phyloP scores from a whole-genome alignment of 805 yeast species.

The Hanseniaspora meyeri region DNA sequence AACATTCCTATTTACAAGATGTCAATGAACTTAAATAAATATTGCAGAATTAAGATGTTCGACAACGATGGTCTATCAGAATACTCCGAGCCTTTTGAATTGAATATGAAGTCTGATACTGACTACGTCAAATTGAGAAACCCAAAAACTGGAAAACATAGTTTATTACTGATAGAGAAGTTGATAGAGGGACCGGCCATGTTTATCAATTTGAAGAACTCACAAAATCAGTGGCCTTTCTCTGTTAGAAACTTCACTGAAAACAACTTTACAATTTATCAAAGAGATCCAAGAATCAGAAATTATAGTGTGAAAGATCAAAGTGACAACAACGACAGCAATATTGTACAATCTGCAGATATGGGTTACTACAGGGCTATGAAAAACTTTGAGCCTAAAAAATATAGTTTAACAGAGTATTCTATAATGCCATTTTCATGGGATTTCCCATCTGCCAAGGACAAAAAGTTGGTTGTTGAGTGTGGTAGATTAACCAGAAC shows the following conservation, averaged over 20 bases:
- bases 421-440: conserved; percentile 97
- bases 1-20: conserved; percentile 53
- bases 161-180: conserved; percentile 58
- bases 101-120: conserved; percentile 45
- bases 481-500: conserved; percentile 63
- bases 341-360: conserved; percentile 33
- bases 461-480: conserved; percentile 66
- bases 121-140: conserved; percentile 69
- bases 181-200: conserved; percentile 71
- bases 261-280: conserved; percentile 74
- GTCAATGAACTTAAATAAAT: conserved; percentile 41
- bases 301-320: conserved; percentile 25
- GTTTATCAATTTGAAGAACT: conserved; percentile 61
- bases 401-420: conserved; percentile 69
- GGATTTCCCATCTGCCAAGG: conserved; percentile 87
- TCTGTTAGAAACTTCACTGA: conserved; percentile 84
- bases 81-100: conserved; percentile 82
- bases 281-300: conserved; percentile 53
- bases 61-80: conserved; percentile 31
- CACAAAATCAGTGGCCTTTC: conserved; percentile 79
- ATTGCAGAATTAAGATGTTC: conserved; percentile 46
- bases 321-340: conserved; percentile 40
- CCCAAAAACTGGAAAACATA: conserved; percentile 47
- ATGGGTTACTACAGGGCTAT: conserved; percentile 1
- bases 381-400: conserved; percentile 52